Evolutionary conservation across 306 rosid species (phyloP).

Genomic region (Sicyos baderoa): DNA sequence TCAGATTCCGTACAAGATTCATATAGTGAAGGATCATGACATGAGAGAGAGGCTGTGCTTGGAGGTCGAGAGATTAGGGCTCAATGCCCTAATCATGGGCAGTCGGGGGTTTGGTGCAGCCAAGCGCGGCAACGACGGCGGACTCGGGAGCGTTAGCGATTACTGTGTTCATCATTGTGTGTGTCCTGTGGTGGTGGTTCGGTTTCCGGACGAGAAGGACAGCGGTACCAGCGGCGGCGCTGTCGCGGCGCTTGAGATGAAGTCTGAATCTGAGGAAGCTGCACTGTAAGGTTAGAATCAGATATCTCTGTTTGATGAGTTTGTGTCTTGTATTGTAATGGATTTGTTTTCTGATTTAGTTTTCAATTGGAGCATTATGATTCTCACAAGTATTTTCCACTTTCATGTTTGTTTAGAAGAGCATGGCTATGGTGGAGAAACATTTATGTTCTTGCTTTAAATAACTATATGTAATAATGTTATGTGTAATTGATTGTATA

Average conservation of each 20-base stretch:
- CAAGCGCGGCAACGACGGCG: conserved; percentile 70
- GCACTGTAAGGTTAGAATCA: conserved; percentile 47
- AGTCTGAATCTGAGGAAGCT: conserved; percentile 5
- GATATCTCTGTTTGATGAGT: conserved; percentile 10
- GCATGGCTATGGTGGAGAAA: neutral
- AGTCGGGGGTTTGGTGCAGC: conserved; percentile 89
- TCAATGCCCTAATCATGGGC: conserved; percentile 94
- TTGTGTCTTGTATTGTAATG: conserved; percentile 2
- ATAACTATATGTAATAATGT: too few species aligned
- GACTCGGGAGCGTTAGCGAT: conserved; percentile 92
- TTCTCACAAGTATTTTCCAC: neutral
- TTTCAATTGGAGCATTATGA: neutral
- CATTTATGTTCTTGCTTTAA: too few species aligned
- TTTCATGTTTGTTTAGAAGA: neutral
- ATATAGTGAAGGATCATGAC: conserved; percentile 94
- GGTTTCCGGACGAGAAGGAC: conserved; percentile 78
- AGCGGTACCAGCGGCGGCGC: conserved; percentile 23
- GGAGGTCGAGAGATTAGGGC: conserved; percentile 91
- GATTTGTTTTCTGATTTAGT: neutral
- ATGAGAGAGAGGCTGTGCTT: conserved; percentile 89
- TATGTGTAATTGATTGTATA: too few species aligned
- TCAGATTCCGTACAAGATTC: conserved; percentile 95
- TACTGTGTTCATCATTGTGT: conserved; percentile 94
- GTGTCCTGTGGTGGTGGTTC: conserved; percentile 90
- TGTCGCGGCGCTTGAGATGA: conserved; percentile 26